phyloP scores from a whole-genome alignment of 2,329 filamentous ascomycete species.

The Alternaria viburni region DNA sequence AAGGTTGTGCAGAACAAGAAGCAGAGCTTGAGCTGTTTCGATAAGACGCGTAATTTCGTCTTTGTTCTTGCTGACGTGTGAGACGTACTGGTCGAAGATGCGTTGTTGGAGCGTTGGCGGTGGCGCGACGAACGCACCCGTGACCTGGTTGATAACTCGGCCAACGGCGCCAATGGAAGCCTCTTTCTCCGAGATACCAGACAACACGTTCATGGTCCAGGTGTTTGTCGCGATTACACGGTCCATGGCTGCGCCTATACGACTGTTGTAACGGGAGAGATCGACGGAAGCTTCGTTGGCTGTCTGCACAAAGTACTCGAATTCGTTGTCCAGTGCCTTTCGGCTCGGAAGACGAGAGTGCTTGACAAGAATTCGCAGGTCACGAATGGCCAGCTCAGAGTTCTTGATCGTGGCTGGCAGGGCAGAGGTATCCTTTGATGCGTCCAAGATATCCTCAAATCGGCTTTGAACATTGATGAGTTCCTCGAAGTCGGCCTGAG shows the following conservation, averaged over 20 bases:
- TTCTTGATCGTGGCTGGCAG: conserved; percentile 81
- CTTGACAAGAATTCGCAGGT: conserved; percentile 73
- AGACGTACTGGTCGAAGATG: conserved; percentile 75
- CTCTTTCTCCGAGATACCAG: conserved; percentile 61
- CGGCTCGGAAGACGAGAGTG: conserved; percentile 71
- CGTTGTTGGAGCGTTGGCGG: conserved; percentile 50
- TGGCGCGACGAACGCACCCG: conserved; percentile 63
- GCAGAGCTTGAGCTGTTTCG: conserved; percentile 70
- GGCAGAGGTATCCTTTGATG: conserved; percentile 68
- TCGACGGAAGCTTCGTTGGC: conserved; percentile 69
- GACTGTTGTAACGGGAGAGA: conserved; percentile 76
- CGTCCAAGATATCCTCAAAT: conserved; percentile 77
- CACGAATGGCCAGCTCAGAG: conserved; percentile 74
- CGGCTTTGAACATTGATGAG: conserved; percentile 76
- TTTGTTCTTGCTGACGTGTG: conserved; percentile 72
- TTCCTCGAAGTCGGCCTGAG: conserved; percentile 68
- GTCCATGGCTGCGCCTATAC: conserved; percentile 76
- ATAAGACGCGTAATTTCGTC: conserved; percentile 73
- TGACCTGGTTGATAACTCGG: conserved; percentile 54
- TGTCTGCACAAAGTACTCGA: conserved; percentile 76
- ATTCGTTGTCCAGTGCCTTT: conserved; percentile 75
- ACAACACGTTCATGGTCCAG: conserved; percentile 74
- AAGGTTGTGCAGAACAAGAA: conserved; percentile 69
- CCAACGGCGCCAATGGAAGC: conserved; percentile 48
- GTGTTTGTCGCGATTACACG: conserved; percentile 75